Conservation (phyloP, 2,329 filamentous ascomycete species). For the Waltergamsia citrina region DNA sequence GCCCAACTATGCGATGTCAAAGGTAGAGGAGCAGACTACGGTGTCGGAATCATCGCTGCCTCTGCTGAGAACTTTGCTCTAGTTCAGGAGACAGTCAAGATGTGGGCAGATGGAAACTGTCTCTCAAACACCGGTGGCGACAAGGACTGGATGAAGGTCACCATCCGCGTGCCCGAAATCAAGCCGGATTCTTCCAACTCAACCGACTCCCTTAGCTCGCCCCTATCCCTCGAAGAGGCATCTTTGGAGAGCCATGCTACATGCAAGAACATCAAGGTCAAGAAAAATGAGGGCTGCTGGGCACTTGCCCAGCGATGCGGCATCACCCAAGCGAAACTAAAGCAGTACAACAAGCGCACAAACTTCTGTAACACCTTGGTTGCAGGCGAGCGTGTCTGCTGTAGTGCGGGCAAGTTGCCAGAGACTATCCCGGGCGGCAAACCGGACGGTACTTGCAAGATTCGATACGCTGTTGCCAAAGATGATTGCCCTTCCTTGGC, state of each 20-base stretch:
- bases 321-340: conserved; percentile 17
- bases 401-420: conserved; percentile 10
- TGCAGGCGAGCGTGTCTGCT: conserved; percentile 10
- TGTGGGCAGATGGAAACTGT: conserved; percentile 13
- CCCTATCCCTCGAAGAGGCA: too few relatives aligned
- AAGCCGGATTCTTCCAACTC: conserved; percentile 5
- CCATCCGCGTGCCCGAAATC: conserved; percentile 8
- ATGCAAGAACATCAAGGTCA: conserved; percentile 10
- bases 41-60: conserved; percentile 16
- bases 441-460: conserved; percentile 15
- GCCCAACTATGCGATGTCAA: conserved; percentile 17
- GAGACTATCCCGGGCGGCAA: conserved; percentile 9
- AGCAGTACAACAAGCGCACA: conserved; percentile 17
- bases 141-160: conserved; percentile 9
- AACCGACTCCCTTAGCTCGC: conserved; percentile 6
- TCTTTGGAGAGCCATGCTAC: conserved; percentile 5
- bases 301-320: conserved; percentile 19
- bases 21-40: conserved; percentile 14
- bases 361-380: conserved; percentile 13
- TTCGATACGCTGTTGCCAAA: conserved; percentile 16
- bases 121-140: conserved; percentile 5
- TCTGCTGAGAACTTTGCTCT: conserved; percentile 13
- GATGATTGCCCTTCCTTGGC: conserved; percentile 26
- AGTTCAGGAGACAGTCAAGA: conserved; percentile 13
- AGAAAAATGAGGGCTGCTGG: conserved; percentile 18